Evolutionary conservation across 768 basidiomycete genomes (phyloP), one percentile per base, ranked within the genome.

Genomic region (Boletus subparvulus): DNA sequence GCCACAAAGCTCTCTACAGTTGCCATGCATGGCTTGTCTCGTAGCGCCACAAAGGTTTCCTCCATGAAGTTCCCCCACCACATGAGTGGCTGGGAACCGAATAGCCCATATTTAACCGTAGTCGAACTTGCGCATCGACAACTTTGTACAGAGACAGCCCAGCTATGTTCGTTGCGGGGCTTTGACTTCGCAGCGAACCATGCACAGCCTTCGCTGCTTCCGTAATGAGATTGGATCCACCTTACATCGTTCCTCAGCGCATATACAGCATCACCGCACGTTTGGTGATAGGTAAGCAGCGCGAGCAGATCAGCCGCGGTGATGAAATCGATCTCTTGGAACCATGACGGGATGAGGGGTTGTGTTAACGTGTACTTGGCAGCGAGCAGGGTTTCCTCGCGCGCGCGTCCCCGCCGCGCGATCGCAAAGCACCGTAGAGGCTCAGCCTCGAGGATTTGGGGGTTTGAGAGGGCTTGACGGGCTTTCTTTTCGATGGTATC

Each of bases 361-460:
- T 63, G 52, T 3, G 56, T 32, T 43, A 76, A 58, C 0, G 72
- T 69, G 36, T 61, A 57, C 26, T 57, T 65, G n/a, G 72, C 71
- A 37, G 75, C 73, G 3, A 66, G 58, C 17, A 58, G 26, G 0
- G 67, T 67, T 41, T 70, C 65, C 7, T 63, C 53, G 26, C 47
- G 56, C n/a, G 69, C 44, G 7, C 49, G 44, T 37, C 66, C 69
- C 10, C 59, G 65, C 19, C 59, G 61, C 6, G 74, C 70, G 13
- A 75, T 64, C 6, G 68, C 73, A 50, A 73, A 77, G 9, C 67
- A 66, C 4, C 66, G 60, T 1, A 77, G 21, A 6, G 73, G 58
- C 6, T 68, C 65, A 1, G 24, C 54, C 3, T 67, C 55, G 9
- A 67, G 42, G 14, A 61, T 47, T 8, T 56, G 35, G 1, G 68